phyloP scores from a whole-genome alignment of 257 asterid species.

The Solanum sitiens region DNA sequence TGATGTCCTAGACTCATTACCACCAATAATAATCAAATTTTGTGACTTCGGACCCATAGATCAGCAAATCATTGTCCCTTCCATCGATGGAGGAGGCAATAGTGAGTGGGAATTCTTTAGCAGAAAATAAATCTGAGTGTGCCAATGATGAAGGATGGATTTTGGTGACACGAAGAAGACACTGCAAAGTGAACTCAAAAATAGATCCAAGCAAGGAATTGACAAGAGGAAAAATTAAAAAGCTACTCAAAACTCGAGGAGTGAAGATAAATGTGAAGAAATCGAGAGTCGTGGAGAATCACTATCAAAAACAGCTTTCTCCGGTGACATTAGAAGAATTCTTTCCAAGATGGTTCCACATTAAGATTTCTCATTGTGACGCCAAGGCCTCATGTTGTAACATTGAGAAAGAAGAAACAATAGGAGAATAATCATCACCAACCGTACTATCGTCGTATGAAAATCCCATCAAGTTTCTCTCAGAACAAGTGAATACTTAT shows the following conservation, averaged over 20 bases:
- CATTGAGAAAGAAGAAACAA: background rate
- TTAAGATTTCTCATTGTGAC: background rate
- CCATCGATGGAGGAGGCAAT: too few species aligned
- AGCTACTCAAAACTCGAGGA: fast-evolving
- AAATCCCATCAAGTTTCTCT: background rate
- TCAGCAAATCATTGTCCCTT: background rate
- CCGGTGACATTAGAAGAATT: background rate
- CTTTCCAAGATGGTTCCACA: background rate
- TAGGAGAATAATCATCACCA: background rate
- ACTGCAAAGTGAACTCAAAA: background rate
- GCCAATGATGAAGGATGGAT: background rate
- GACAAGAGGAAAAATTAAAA: background rate
- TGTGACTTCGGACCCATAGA: background rate
- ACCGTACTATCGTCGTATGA: fast-evolving
- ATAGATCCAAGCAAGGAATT: background rate
- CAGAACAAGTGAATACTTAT: background rate
- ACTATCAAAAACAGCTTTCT: background rate
- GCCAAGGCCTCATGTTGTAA: background rate
- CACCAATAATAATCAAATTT: background rate
- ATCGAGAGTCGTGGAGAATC: background rate
- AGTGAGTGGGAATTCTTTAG: background rate
- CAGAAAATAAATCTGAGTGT: too few species aligned
- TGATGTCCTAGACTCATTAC: fast-evolving
- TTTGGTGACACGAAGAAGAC: fast-evolving
- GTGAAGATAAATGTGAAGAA: background rate